Evolutionary conservation across 108 stramenopile species (phyloP), one percentile per base, ranked within the genome.

Genomic region (Cyclotella kingstonii): DNA sequence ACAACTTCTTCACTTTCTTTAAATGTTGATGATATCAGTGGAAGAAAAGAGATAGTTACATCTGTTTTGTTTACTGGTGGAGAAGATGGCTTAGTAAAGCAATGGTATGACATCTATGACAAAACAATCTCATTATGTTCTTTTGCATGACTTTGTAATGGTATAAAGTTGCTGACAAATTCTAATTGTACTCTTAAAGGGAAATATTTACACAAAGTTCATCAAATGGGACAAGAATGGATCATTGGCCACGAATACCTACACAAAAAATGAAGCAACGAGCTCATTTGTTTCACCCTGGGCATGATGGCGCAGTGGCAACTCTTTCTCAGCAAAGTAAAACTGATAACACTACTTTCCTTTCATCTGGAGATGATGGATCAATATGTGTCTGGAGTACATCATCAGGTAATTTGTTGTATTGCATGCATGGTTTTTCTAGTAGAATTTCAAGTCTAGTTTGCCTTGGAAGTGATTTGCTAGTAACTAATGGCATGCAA

Each of bases 401-500:
- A n/a, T 40, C 62, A 18, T 43, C 49, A 10, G 84, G 82, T 10
- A 66, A 81, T 8, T 74, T 83, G 48, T 29, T 81, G 12, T 85
- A 63, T 45, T 21, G 59, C 12, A 85, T 85, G 84, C 77, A 83
- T 59, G 84, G 84, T 35, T 83, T 85, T 36, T 51, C 64, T 23
- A 51, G 47, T n/a, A 35, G 14, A n/a, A 45, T 85, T 6, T 76
- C 73, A 23, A 83, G 82, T 53, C 45, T 85, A 14, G 76, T 57
- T 5, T 85, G 81, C 44, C 45, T 85, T 14, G 68, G 64, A 28
- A 60, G 75, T 12, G 82, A 81, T 43, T 48, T 79, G 18, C 50
- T 85, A 8, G 60, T 85, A 2, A 87, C 86, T 0, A 66, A 87
- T 54, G 86, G 86, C 0, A 83, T 84, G 80, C 56, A 73, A 8